A percentile compares a stretch with the other conserved stretches of the same genome.
phyloP scores from a whole-genome alignment of 106 monocot genomes.

The Acanthochlamys bracteata region DNA sequence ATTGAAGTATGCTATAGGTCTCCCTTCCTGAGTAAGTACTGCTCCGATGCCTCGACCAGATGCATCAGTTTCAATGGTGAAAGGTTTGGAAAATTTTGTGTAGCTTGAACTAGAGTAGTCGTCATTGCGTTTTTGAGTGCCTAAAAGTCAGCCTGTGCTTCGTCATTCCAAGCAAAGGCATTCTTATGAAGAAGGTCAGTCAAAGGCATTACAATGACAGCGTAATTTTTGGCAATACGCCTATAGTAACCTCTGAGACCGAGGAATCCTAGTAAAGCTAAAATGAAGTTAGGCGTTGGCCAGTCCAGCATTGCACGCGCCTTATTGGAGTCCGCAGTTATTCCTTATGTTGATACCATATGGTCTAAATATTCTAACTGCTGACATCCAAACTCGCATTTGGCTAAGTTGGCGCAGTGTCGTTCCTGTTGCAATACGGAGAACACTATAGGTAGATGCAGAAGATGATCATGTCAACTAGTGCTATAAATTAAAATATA shows the following conservation, averaged over 20 bases:
- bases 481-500: neutral
- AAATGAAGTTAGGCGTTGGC: neutral
- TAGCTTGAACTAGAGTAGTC: neutral
- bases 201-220: neutral
- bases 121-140: neutral
- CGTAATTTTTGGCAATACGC: neutral
- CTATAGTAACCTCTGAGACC: conserved; percentile 1
- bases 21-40: neutral
- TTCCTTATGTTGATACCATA: neutral
- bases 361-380: neutral
- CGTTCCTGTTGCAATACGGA: neutral
- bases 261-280: neutral
- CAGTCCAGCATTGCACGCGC: neutral
- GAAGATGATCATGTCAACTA: neutral
- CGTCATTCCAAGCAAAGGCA: neutral
- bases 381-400: neutral
- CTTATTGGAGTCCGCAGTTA: neutral
- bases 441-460: neutral
- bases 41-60: neutral
- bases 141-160: neutral
- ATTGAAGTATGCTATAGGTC: neutral
- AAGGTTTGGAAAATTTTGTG: neutral
- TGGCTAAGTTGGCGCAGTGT: neutral
- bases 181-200: neutral
- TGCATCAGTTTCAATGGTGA: neutral